Evolutionary conservation across 73 alveolate genomes (phyloP).

Genomic region (Paramecium primaurelia): DNA sequence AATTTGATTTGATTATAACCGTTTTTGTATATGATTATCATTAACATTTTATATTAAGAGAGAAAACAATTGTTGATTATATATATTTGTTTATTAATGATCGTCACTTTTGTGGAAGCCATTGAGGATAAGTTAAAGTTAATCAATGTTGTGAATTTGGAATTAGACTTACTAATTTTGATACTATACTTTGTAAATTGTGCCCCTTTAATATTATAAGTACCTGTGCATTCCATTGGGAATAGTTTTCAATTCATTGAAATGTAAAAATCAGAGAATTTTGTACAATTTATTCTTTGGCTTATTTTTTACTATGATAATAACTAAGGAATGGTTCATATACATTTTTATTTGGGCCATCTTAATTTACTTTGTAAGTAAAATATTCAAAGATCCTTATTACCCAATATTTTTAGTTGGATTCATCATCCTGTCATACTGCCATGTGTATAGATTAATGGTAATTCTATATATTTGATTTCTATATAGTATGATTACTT

Average conservation of each 20-base stretch:
- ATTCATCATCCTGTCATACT: not conserved
- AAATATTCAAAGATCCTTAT: not conserved
- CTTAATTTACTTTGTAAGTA: not conserved
- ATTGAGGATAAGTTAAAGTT: not conserved
- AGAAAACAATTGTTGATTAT: not conserved
- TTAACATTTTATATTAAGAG: not conserved
- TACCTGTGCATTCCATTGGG: slow-evolving; percentile 34
- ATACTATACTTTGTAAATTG: not conserved
- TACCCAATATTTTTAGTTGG: not conserved
- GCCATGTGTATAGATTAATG: slow-evolving; percentile 16
- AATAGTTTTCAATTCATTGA: not conserved
- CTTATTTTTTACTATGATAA: not conserved
- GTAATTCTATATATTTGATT: not conserved
- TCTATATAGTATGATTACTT: not conserved
- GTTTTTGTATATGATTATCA: not conserved
- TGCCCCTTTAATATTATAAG: not conserved
- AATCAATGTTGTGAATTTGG: not conserved
- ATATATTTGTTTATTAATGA: slow-evolving; percentile 1
- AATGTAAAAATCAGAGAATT: not conserved
- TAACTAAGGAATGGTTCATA: not conserved
- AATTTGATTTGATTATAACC: not conserved
- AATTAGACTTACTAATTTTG: not conserved
- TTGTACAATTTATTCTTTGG: slow-evolving; percentile 10
- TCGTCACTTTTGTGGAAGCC: not conserved
- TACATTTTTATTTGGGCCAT: not conserved